Base-by-base conservation (phyloP, 805 yeast genomes). In the Kazachstania bromeliacearum region DNA sequence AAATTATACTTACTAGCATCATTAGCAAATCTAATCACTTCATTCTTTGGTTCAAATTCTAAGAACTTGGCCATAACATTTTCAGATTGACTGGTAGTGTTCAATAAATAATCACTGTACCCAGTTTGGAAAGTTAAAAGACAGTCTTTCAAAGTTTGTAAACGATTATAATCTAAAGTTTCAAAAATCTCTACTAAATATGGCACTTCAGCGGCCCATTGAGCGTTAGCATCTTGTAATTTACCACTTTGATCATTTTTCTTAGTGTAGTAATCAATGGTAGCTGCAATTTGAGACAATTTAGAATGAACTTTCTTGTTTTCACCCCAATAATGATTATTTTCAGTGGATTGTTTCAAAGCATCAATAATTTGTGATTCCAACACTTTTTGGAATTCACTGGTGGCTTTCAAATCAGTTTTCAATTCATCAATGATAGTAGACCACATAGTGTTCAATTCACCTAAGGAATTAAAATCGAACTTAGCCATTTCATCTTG, bases 121-220 rank as follows among this genome's bases (percentile, higher is more conserved):
- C 76, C 71, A 12, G 85, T 73, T 54, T 77, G 73, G 51, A 75
- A 79, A 50, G 76, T 76, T 34, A 78, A 64, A 38, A 88, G 66
- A 37, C 78, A 69, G 36, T 77, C 77, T 52, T 84, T 79, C 41
- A 85, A 63, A 39, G 75, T 68, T 41, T 60, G 66, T 57, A 74
- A 67, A 61, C 84, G 75, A 57, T 63, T 63, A 50, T 63, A 68
- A 55, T 85, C 94, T 46, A 79, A 76, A 42, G 67, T 68, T 52
- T 85, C 92, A 54, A 85, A 79, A 44, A 75, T 74, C 46, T 78
- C 79, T 52, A 83, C 80, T 29, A 81, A 74, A 37, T 70, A 75
- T 2, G 94, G 89, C 2, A 92, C 89, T 54, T 78, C 77, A 36
- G 73, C 64, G 43, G 77, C 78, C 95, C 95, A 85, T 47, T 73